Evolutionary conservation across 768 basidiomycete genomes (phyloP).

Genomic region (Rossbeevera mucosa): DNA sequence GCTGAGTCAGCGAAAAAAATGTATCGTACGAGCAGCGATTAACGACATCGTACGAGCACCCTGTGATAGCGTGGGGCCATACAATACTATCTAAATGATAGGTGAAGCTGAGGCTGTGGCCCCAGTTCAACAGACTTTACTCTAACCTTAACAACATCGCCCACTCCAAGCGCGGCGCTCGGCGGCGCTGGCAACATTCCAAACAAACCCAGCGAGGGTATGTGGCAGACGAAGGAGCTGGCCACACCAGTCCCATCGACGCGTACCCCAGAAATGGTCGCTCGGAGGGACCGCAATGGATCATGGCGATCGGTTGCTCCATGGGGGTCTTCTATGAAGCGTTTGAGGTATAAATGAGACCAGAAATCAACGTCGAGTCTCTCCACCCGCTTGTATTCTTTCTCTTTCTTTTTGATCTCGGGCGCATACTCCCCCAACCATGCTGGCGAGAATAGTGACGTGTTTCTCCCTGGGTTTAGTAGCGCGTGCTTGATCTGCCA

Average conservation of each 20-base stretch:
- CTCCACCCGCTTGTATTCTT: conserved; percentile 27
- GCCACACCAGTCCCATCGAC: conserved; percentile 10
- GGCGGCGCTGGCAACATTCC: conserved; percentile 13
- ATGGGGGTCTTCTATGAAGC: conserved; percentile 32
- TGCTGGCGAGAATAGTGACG: conserved; percentile 41
- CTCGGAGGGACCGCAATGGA: conserved; percentile 28
- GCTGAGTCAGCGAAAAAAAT: conserved; percentile 25
- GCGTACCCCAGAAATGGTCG: conserved; percentile 17
- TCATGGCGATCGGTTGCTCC: conserved; percentile 17
- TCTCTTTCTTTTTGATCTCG: conserved; percentile 37
- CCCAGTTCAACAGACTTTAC: conserved; percentile 30
- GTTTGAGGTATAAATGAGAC: conserved; percentile 37
- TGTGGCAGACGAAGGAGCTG: conserved; percentile 19
- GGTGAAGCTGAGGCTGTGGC: conserved; percentile 22
- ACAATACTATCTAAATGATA: too few species aligned
- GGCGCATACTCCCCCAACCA: conserved; percentile 43
- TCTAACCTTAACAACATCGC: conserved; percentile 24
- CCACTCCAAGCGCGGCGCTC: conserved; percentile 16
- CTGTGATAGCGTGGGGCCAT: too few species aligned
- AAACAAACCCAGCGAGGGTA: conserved; percentile 24
- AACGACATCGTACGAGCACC: too few species aligned
- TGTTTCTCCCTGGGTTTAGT: conserved; percentile 33
- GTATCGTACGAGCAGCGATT: too few species aligned
- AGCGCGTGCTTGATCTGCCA: conserved; percentile 91
- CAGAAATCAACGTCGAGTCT: conserved; percentile 37